A percentile compares a stretch with the other conserved stretches of the same genome.
Evolutionary conservation across 2,329 filamentous ascomycete species (phyloP).

Genomic region (Neonectria magnoliae): DNA sequence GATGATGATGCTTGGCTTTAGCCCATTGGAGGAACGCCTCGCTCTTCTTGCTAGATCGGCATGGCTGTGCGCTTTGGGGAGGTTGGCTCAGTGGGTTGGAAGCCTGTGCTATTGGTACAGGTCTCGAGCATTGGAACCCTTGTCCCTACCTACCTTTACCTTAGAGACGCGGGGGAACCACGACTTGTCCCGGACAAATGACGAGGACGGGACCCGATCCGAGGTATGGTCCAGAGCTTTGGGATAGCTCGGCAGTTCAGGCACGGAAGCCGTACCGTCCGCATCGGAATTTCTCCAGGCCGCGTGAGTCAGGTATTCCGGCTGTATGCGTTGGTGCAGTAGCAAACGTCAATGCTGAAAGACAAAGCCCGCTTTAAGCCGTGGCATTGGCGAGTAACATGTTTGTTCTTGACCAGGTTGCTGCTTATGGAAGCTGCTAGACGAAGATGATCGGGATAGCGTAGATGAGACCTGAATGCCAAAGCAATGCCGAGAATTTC

Average conservation of each 20-base stretch:
- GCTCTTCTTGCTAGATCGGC: conserved; percentile 16
- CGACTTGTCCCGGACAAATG: conserved; percentile 19
- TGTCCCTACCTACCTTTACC: no score
- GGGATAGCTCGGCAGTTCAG: conserved; percentile 17
- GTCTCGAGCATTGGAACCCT: conserved; percentile 3
- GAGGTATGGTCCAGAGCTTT: conserved; percentile 10
- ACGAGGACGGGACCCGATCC: conserved; percentile 12
- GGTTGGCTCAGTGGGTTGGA: conserved; percentile 34
- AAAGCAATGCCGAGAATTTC: conserved; percentile 18
- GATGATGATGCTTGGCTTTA: conserved; percentile 19
- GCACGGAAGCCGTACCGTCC: conserved; percentile 9
- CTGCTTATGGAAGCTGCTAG: conserved; percentile 12
- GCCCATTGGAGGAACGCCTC: conserved; percentile 31
- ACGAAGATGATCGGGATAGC: conserved; percentile 12
- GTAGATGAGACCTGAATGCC: conserved; percentile 4
- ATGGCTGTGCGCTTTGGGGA: conserved; percentile 29
- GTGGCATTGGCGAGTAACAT: not conserved
- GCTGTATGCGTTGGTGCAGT: conserved; percentile 1
- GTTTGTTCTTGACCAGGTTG: conserved; percentile 5
- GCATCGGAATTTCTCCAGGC: conserved; percentile 1
- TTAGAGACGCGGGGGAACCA: conserved; percentile 9
- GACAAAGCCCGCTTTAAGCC: not conserved
- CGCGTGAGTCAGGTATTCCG: conserved; percentile 11
- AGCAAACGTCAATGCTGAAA: not conserved
- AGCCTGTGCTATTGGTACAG: conserved; percentile 38